Base-by-base conservation (phyloP, 2,329 filamentous ascomycete genomes). In the Leptographium wingfieldii region DNA sequence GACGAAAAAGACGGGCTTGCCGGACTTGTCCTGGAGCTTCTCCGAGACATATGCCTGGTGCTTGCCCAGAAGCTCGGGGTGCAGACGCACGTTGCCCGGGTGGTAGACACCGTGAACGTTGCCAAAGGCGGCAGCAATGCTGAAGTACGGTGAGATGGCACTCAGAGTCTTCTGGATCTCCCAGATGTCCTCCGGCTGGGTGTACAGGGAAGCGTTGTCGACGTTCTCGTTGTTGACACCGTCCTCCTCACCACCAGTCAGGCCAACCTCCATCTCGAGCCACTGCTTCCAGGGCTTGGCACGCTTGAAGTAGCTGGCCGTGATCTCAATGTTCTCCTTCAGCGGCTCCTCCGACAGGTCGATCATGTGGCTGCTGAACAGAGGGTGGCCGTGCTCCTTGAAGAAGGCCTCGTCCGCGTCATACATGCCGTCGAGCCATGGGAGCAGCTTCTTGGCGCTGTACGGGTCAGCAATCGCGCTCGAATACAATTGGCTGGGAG, bases 1-100 rank as follows among this genome's bases (percentile, higher is more conserved):
- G 74, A 99, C 94, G 71, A 99, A 90, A 85, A 92, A 97, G 72
- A 97, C 89, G 67, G 94, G 94, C 87, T 96, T 96, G 72, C 88
- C 82, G 66, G 88, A 83, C 68, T 81, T 78, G 69, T 82, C 77
- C 67, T 76, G 75, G 66, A 86, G 84, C 80, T 95, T 83, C 76
- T 92, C 84, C 76, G 90, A 84, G 74, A 96, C 90, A 76, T 88
- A 90, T 65, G 81, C 81, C 81, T 99, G 94, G 85, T 99, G 94
- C 87, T 97, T 96, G 76, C 84, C 83, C 69, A 99, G 88, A 58
- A 99, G 86, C 78, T 95, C 90, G 61, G 94, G 94, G 80, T 95
- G 91, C 65, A 99, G 87, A 78, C 90, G 90, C 77, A 97, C 94
- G 77, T 97, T 97, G 69, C 69, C 65, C n/a, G 65, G 63, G 49